A percentile compares a stretch with the other conserved stretches of the same genome.
These are phyloP conservation scores for Kurtzmaniella natalensis DNA, from an alignment of 1,139 yeast genomes.

Conservation along the genomic window DNA sequence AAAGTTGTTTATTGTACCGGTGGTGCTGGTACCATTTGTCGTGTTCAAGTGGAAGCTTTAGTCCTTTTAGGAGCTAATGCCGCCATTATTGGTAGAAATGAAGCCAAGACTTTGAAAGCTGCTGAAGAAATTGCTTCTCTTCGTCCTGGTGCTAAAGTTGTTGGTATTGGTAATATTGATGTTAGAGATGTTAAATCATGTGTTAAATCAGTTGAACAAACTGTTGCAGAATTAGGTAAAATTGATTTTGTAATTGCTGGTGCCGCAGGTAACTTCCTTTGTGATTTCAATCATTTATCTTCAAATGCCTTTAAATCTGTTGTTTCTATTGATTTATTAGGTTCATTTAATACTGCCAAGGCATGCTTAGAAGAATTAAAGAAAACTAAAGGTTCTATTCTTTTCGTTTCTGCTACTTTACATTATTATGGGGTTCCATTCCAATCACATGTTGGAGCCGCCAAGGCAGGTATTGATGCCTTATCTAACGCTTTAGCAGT, in stretches of 20 bases:
- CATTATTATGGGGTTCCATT: constrained; percentile 90
- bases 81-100: constrained; percentile 78
- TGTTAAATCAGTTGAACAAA: constrained; percentile 55
- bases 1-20: constrained; percentile 93
- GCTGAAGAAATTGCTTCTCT: constrained; percentile 61
- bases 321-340: constrained; percentile 78
- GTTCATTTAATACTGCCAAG: constrained; percentile 85
- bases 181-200: constrained; percentile 67
- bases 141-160: constrained; percentile 61
- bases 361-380: constrained; percentile 69
- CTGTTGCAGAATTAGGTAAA: constrained; percentile 65
- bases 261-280: constrained; percentile 91
- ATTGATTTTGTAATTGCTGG: constrained; percentile 90
- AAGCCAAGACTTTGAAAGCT: constrained; percentile 58
- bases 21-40: constrained; percentile 92
- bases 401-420: constrained; percentile 89
- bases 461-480: constrained; percentile 94
- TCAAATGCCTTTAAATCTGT: constrained; percentile 89
- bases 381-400: constrained; percentile 62
- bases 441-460: constrained; percentile 90
- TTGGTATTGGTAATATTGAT: constrained; percentile 72
- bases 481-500: constrained; percentile 80
- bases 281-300: constrained; percentile 76
- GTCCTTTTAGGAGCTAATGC: constrained; percentile 85
- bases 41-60: constrained; percentile 85